These are phyloP conservation scores for Spathaspora hagerdaliae DNA, from an alignment of 805 yeast species.

Conservation along the genomic window DNA sequence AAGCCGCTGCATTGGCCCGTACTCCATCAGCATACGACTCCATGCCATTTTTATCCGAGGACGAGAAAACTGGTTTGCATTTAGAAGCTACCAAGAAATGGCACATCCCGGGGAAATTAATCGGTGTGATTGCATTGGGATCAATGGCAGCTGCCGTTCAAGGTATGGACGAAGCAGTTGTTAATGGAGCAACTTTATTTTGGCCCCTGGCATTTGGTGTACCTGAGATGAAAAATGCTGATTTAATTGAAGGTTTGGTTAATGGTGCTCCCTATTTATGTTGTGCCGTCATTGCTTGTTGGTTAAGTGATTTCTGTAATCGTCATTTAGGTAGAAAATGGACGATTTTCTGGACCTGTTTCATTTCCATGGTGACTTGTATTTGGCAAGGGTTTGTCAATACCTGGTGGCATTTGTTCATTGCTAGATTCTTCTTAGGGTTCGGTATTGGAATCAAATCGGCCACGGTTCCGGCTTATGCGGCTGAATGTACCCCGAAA, in stretches of 20 bases:
- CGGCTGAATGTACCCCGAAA: constrained; percentile 61
- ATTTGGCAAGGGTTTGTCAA: constrained; percentile 67
- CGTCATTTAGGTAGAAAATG: constrained; percentile 54
- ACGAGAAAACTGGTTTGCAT: constrained; percentile 47
- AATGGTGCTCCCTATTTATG: constrained; percentile 66
- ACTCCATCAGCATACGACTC: constrained; percentile 53
- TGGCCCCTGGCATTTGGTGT: constrained; percentile 57
- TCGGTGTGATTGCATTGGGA: constrained; percentile 53
- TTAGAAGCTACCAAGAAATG: constrained; percentile 40
- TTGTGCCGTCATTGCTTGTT: constrained; percentile 54
- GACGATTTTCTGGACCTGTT: constrained; percentile 57
- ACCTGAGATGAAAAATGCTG: constrained; percentile 34
- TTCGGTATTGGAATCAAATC: constrained; percentile 59
- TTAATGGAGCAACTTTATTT: constrained; percentile 62
- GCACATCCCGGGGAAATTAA: constrained; percentile 46
- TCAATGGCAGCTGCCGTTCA: constrained; percentile 71
- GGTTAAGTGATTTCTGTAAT: constrained; percentile 55
- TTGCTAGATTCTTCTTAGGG: constrained; percentile 46
- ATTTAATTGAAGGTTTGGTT: constrained; percentile 58
- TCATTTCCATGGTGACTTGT: constrained; percentile 55
- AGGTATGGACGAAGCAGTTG: constrained; percentile 72
- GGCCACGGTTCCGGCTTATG: constrained; percentile 63
- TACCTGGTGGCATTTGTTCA: constrained; percentile 56
- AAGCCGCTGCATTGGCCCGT: constrained; percentile 59
- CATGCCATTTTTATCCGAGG: constrained; percentile 45